Conservation (phyloP, 352 stramenopile species). For the Pythium insidiosum region DNA sequence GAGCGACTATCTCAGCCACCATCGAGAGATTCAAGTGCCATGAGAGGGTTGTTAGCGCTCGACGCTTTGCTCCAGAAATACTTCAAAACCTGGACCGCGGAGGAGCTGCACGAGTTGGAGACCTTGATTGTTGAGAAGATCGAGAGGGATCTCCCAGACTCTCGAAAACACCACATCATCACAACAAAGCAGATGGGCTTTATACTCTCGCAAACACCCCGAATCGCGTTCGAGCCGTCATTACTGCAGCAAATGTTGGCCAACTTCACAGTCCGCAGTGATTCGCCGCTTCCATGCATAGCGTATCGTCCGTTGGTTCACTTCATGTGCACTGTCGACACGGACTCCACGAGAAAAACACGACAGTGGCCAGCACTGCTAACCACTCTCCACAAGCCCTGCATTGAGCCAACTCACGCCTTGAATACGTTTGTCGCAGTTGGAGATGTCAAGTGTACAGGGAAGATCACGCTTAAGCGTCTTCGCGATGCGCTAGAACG, state of each 20-base stretch:
- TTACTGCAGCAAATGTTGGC: slow-evolving; percentile 32
- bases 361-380: slow-evolving; percentile 15
- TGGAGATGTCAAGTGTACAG: slow-evolving; percentile 40
- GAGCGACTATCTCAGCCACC: neutral
- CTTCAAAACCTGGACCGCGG: slow-evolving; percentile 29
- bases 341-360: slow-evolving; percentile 20
- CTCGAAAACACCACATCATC: slow-evolving; percentile 17
- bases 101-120: slow-evolving; percentile 29
- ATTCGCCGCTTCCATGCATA: slow-evolving; percentile 10
- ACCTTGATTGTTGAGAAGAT: slow-evolving; percentile 26
- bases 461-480: slow-evolving; percentile 28
- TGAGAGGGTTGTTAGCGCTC: slow-evolving; percentile 4
- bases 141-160: slow-evolving; percentile 24
- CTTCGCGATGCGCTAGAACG: slow-evolving; percentile 33
- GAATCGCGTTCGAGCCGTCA: slow-evolving; percentile 28
- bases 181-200: slow-evolving; percentile 48
- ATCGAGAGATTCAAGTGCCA: neutral
- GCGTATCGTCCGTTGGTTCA: slow-evolving; percentile 33
- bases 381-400: slow-evolving; percentile 17
- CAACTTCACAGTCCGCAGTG: slow-evolving; percentile 24
- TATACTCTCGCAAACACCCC: slow-evolving; percentile 32
- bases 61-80: slow-evolving; percentile 28
- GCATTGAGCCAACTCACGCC: slow-evolving; percentile 23
- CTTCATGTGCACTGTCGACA: slow-evolving; percentile 37
- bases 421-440: slow-evolving; percentile 25